A percentile compares a stretch with the other conserved stretches of the same genome.
phyloP scores from a whole-genome alignment of 345 rosid genomes.

The Reutealis trisperma region DNA sequence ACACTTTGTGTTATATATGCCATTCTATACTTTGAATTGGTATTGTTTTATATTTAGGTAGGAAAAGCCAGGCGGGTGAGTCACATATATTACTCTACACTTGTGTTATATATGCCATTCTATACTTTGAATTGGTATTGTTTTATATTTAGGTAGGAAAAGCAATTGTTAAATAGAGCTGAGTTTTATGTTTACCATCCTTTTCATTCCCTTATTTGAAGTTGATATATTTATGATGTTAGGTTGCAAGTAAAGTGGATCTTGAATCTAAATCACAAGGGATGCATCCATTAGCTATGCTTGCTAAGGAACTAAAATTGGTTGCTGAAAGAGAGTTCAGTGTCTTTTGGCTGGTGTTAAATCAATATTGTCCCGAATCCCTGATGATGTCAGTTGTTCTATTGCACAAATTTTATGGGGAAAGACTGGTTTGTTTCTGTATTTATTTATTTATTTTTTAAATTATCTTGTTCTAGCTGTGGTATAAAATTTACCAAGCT shows the following conservation, averaged over 20 bases:
- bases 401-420: constrained; percentile 79
- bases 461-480: constrained; percentile 12
- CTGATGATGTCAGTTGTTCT: constrained; percentile 55
- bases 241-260: constrained; percentile 60
- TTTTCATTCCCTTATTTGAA: constrained; percentile 3
- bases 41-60: not conserved
- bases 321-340: constrained; percentile 73
- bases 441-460: constrained; percentile 1
- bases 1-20: constrained; percentile 2
- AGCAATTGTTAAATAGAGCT: not conserved
- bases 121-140: not conserved
- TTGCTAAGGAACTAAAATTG: constrained; percentile 74
- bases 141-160: not conserved
- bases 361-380: constrained; percentile 67
- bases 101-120: not conserved
- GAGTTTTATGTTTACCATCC: not conserved
- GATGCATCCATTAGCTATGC: constrained; percentile 72
- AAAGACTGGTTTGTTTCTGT: constrained; percentile 74
- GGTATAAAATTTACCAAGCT: constrained; percentile 14
- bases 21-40: not conserved
- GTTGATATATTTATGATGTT: constrained; percentile 22
- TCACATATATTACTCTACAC: constrained; percentile 16
- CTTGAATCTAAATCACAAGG: constrained; percentile 57
- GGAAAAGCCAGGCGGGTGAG: constrained; percentile 54
- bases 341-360: constrained; percentile 63